Evolutionary conservation across 805 yeast genomes (phyloP).

Genomic region (Metschnikowia drakensbergensis): DNA sequence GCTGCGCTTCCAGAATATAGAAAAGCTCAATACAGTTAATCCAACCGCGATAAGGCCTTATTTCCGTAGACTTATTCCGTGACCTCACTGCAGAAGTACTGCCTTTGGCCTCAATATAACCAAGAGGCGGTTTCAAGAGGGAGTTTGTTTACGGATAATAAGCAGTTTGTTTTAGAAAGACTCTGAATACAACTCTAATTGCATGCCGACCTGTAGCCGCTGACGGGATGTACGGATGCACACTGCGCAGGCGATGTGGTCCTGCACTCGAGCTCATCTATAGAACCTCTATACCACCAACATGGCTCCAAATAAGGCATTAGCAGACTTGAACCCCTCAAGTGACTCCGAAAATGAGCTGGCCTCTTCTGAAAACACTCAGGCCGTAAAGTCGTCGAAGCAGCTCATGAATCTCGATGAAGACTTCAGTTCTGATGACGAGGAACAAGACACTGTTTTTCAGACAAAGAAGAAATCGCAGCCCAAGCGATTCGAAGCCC

Average conservation of each 20-base stretch:
- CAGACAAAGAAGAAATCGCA: constrained; percentile 10
- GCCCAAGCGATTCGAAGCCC: constrained; percentile 3
- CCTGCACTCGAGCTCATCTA: background rate
- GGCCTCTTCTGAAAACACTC: background rate
- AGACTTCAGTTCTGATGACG: constrained; percentile 15
- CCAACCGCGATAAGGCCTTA: too few relatives aligned
- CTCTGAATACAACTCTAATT: too few relatives aligned
- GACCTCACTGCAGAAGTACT: too few relatives aligned
- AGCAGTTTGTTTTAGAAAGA: too few relatives aligned
- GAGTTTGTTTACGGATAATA: too few relatives aligned
- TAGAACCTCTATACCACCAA: background rate
- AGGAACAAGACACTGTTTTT: constrained; percentile 13
- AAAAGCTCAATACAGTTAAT: too few relatives aligned
- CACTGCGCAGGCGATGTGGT: background rate
- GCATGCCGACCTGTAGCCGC: too few relatives aligned
- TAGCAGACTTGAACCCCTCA: constrained; percentile 5
- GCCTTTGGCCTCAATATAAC: too few relatives aligned
- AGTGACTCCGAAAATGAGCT: constrained; percentile 1
- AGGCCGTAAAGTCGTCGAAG: background rate
- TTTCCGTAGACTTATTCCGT: too few relatives aligned
- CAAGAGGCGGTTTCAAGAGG: too few relatives aligned
- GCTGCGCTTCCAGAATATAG: background rate
- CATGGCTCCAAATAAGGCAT: constrained; percentile 10
- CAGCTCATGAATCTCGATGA: constrained; percentile 9
- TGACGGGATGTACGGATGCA: background rate